Base-by-base conservation (phyloP, 1,284 basidiomycete species). In the Blastosporella zonata region DNA sequence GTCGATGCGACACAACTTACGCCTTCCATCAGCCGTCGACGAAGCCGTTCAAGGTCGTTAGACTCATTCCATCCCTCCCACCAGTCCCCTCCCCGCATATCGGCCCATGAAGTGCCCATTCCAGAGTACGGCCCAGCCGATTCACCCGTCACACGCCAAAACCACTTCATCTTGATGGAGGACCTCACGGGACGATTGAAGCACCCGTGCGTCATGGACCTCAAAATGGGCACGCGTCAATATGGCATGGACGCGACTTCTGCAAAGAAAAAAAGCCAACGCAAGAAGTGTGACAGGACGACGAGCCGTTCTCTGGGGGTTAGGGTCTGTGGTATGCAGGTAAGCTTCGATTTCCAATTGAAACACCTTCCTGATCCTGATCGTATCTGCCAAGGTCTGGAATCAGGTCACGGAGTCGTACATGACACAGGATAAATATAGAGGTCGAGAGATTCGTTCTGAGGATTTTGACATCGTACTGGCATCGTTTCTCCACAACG, bases 211-310 rank as follows among this genome's bases (percentile, higher is more conserved):
- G 97, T 99, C 35, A 81, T 99, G 56, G 96, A 99, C 68, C 75
- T 99, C 60, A 99, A 99, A 77, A 99, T 99, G 96, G 96, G 96
- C 10, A 98, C 95, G 27, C 79, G 96, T 35, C 96, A 99, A 71
- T 98, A 99, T 68, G 97, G 97, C 12, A 90, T 97, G 69, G 93
- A 98, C 61, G 96, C 96, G 18, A 92, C 90, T 3, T 74, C 86
- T 0, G 78, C 84, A 48, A 99, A 99, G 76, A 97, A 97, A 79
- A 90, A 87, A 70, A 97, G 93, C 62, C 97, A 99, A 72, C 84
- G 96, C 42, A 97, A 96, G 71, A 99, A 99, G 71, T 98, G 96
- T 66, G 93, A 97, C 67, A 79, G 88, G 53, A 98, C 97, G 43
- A 99, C 96, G 12, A 96, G 93, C 62, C 78, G 92, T 56, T 82